Evolutionary conservation across 768 basidiomycete genomes (phyloP).

Genomic region (Boletus rubroflammeus): DNA sequence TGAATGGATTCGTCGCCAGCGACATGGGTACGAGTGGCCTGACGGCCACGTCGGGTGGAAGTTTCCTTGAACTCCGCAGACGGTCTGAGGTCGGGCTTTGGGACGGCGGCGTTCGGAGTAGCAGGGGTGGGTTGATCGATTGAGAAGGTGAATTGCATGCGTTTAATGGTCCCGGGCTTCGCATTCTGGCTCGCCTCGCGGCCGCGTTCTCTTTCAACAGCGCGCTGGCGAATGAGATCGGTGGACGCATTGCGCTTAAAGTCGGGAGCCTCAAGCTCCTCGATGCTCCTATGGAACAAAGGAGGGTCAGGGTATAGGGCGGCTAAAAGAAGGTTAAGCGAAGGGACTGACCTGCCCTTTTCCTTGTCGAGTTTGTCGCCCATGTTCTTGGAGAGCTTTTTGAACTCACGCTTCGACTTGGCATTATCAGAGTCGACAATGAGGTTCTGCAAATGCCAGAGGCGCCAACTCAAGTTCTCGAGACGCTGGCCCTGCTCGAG

Average conservation of each 20-base stretch:
- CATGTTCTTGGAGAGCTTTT: slow-evolving; percentile 84
- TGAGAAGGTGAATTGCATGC: slow-evolving; percentile 89
- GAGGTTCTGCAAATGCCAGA: slow-evolving; percentile 89
- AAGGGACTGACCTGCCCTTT: slow-evolving; percentile 70
- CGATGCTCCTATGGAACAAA: slow-evolving; percentile 59
- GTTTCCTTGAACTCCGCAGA: slow-evolving; percentile 61
- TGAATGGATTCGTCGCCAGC: slow-evolving; percentile 26
- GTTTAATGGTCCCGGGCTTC: slow-evolving; percentile 70
- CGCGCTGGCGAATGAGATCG: slow-evolving; percentile 77
- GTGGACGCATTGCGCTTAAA: slow-evolving; percentile 77
- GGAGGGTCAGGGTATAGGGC: slow-evolving; percentile 16
- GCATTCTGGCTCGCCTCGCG: slow-evolving; percentile 65
- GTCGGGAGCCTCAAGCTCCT: slow-evolving; percentile 80
- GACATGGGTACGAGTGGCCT: slow-evolving; percentile 36
- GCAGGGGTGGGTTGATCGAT: slow-evolving; percentile 64
- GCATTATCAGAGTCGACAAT: slow-evolving; percentile 92
- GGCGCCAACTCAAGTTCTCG: slow-evolving; percentile 88
- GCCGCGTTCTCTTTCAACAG: slow-evolving; percentile 75
- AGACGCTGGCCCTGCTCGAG: slow-evolving; percentile 89
- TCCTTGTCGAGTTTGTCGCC: slow-evolving; percentile 91
- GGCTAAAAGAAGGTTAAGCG: not conserved
- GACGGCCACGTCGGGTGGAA: slow-evolving; percentile 36
- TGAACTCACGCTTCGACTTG: slow-evolving; percentile 83
- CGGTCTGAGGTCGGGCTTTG: slow-evolving; percentile 66
- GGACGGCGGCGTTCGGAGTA: slow-evolving; percentile 40